Conservation (phyloP, 108 stramenopile species). For the Pseudonitzschia multiseries region DNA sequence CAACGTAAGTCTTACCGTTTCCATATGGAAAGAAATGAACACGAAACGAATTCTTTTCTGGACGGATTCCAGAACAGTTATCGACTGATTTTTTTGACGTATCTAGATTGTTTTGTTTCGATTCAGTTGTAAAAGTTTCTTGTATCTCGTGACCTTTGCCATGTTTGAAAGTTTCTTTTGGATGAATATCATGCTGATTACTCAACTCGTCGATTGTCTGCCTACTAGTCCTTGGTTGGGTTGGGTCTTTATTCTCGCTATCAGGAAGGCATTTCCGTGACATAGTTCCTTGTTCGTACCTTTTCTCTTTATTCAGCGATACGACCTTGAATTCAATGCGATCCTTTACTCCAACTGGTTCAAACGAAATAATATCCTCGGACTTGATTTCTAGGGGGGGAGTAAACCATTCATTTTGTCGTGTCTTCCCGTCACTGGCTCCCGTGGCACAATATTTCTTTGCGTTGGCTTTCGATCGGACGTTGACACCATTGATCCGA, state of each 20-base stretch:
- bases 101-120: background rate
- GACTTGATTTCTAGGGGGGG: background rate
- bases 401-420: background rate
- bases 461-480: background rate
- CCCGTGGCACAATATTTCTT: background rate
- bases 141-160: too few relatives aligned
- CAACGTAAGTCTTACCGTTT: constrained; percentile 22
- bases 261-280: background rate
- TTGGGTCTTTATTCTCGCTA: too few relatives aligned
- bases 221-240: too few relatives aligned
- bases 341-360: background rate
- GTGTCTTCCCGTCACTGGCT: background rate
- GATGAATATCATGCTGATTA: too few relatives aligned
- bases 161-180: too few relatives aligned
- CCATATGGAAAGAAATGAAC: constrained; percentile 26
- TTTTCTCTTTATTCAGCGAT: background rate
- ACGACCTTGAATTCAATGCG: background rate
- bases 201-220: too few relatives aligned
- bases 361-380: background rate
- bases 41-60: background rate
- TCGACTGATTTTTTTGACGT: constrained; percentile 1
- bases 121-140: too few relatives aligned
- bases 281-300: background rate
- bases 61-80: too few relatives aligned
- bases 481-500: background rate